Evolutionary conservation across 192 early-diverging fungal genomes (phyloP).

Genomic region (Geranomyces michiganensis): DNA sequence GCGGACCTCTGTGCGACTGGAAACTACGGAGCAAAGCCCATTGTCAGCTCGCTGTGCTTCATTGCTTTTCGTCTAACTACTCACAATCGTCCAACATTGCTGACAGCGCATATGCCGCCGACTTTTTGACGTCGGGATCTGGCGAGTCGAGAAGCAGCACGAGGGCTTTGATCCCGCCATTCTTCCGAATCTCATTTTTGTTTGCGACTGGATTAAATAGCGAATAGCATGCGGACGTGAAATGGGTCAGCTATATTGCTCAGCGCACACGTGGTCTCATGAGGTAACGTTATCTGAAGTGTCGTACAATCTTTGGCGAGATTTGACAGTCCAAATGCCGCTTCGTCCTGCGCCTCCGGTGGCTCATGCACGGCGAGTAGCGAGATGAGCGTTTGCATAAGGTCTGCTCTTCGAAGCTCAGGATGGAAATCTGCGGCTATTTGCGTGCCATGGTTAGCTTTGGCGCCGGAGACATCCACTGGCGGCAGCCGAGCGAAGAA

Average conservation of each 20-base stretch:
- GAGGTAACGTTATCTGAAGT: not conserved
- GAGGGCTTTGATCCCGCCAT: conserved; percentile 54
- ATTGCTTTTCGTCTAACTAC: not conserved
- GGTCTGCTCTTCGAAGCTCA: conserved; percentile 50
- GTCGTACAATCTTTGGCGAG: conserved; percentile 56
- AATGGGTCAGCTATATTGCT: not conserved
- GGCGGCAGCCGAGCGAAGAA: not conserved
- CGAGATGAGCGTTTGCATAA: conserved; percentile 45
- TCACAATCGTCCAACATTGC: conserved; percentile 56
- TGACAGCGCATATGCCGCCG: conserved; percentile 48
- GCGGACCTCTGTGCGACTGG: conserved; percentile 53
- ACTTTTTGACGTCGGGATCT: conserved; percentile 64
- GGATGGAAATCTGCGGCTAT: conserved; percentile 47
- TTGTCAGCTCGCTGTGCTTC: not conserved
- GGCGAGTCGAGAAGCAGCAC: conserved; percentile 53
- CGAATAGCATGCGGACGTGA: not conserved
- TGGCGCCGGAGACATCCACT: too few species aligned
- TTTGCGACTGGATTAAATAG: conserved; percentile 53
- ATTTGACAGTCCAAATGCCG: conserved; percentile 55
- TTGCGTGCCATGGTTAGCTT: not conserved
- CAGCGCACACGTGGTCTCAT: not conserved
- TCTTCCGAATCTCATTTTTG: conserved; percentile 56
- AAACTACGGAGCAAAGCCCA: conserved; percentile 24
- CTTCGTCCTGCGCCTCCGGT: conserved; percentile 59
- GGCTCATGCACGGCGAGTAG: conserved; percentile 44